Conservation (phyloP, 352 stramenopile genomes). For the Phytophthora europaea region DNA sequence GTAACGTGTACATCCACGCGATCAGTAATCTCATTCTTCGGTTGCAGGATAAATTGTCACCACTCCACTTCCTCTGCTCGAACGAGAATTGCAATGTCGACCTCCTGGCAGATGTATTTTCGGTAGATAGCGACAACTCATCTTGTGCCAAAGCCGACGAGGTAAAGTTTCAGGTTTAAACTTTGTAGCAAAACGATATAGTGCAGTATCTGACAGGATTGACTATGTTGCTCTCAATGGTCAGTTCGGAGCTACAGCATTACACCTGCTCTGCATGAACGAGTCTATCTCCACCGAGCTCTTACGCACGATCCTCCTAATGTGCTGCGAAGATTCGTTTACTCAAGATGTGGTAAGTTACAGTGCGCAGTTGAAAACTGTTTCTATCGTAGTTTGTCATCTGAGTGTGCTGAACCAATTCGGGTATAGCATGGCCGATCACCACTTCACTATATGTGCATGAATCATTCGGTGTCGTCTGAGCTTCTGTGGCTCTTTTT, state of each 20-base stretch:
- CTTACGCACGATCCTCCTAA: constrained; percentile 53
- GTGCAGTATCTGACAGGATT: neutral
- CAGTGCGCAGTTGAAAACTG: constrained; percentile 1
- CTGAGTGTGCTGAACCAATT: neutral
- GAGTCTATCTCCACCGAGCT: constrained; percentile 46
- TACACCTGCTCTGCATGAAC: constrained; percentile 81
- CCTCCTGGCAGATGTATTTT: constrained; percentile 48
- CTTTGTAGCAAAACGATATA: neutral
- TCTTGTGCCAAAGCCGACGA: constrained; percentile 19
- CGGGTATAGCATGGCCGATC: constrained; percentile 54
- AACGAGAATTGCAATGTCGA: constrained; percentile 58
- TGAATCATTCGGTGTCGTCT: constrained; percentile 61
- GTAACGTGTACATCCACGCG: neutral
- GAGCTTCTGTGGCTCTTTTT: constrained; percentile 82
- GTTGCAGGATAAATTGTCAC: constrained; percentile 49
- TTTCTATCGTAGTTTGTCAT: neutral
- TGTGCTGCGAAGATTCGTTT: constrained; percentile 55
- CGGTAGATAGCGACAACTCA: constrained; percentile 50
- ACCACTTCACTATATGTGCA: constrained; percentile 79
- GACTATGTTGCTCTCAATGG: neutral
- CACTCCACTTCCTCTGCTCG: constrained; percentile 62
- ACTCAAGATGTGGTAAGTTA: constrained; percentile 54
- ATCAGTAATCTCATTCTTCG: neutral
- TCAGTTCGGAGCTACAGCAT: constrained; percentile 65
- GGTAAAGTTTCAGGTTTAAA: constrained; percentile 6